A percentile compares a stretch with the other conserved stretches of the same genome.
Conservation (phyloP, 2,329 filamentous ascomycete species). For the Cryphonectria japonica region DNA sequence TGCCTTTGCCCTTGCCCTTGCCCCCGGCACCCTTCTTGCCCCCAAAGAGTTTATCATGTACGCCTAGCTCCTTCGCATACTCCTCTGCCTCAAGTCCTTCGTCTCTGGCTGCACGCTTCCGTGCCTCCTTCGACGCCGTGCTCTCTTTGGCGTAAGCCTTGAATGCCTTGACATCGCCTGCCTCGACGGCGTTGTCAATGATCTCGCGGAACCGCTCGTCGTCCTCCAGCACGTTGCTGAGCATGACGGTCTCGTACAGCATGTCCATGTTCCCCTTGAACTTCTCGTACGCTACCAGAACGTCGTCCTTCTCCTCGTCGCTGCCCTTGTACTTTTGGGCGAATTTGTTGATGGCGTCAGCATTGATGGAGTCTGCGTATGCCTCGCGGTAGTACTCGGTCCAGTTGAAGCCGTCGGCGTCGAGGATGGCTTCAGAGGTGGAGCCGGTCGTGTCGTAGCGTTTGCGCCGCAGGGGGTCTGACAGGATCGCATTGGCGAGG, state of each 20-base stretch:
- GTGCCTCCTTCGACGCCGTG: slow-evolving; percentile 63
- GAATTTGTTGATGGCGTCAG: slow-evolving; percentile 75
- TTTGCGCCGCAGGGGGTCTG: slow-evolving; percentile 76
- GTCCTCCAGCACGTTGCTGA: slow-evolving; percentile 81
- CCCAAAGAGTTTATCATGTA: slow-evolving; percentile 71
- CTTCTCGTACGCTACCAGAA: slow-evolving; percentile 76
- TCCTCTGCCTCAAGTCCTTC: slow-evolving; percentile 76
- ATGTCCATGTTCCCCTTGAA: slow-evolving; percentile 74
- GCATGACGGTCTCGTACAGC: slow-evolving; percentile 83
- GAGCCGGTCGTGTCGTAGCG: slow-evolving; percentile 91
- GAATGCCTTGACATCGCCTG: slow-evolving; percentile 68
- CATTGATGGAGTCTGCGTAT: slow-evolving; percentile 75
- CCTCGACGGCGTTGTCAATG: slow-evolving; percentile 78
- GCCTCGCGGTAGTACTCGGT: slow-evolving; percentile 85
- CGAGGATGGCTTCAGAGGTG: slow-evolving; percentile 79
- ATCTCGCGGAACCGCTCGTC: slow-evolving; percentile 82
- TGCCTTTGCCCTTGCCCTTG: slow-evolving; percentile 37
- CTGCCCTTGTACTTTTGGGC: slow-evolving; percentile 80
- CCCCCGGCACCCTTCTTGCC: slow-evolving; percentile 46
- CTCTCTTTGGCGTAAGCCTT: slow-evolving; percentile 73
- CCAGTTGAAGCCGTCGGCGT: slow-evolving; percentile 87
- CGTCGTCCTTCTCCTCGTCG: slow-evolving; percentile 79
- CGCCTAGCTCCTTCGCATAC: slow-evolving; percentile 73
- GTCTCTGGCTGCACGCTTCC: slow-evolving; percentile 64
- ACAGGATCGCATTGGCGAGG: slow-evolving; percentile 92